Evolutionary conservation across 257 asterid species (phyloP), one percentile per base, ranked within the genome.

Genomic region (Coffea canephora): DNA sequence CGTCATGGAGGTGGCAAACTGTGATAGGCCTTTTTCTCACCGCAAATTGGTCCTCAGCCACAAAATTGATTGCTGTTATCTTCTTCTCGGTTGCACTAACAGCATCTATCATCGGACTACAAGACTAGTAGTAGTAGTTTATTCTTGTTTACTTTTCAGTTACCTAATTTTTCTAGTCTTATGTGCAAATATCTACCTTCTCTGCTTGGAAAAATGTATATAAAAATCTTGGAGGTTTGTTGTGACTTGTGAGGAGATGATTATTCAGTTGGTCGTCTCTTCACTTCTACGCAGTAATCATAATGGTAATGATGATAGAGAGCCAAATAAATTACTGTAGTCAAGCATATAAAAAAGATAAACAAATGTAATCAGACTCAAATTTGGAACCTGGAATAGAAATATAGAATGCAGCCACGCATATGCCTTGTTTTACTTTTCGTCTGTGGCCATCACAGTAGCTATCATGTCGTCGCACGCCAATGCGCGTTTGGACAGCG

Each of bases 11-110:
- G 64, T 18, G 64, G 64, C 64, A 55, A 18, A 2, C 21, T 5
- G 2, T 39, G 43, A 39, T 39, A 39, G 43, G 43, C 43, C 5
- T 39, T 39, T 39, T 39, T 73, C 14, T 57, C 62, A 69, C 85
- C 82, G 84, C 76, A 15, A 77, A 75, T 85, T 57, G 46, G 61
- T 83, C 69, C 89, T 84, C 85, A 77, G 82, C 94, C 94, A 87
- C 91, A 85, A 43, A 74, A 25, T 23, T 69, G 46, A n/a, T 83
- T 34, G 43, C 18, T 65, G 14, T 1, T 19, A 72, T 64, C 54
- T 27, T 77, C 64, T 52, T 5, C 5, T 52, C 59, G 34, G 34
- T 31, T 31, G 34, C 0, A 31, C 34, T 31, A 31, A 31, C 1
- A 31, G 1, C 34, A 31, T 31, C 1, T 27, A 52, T 5, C 18